These are phyloP conservation scores for Aspergillus pseudoglaucus DNA, from an alignment of 2,329 filamentous ascomycete genomes.

Conservation along the genomic window DNA sequence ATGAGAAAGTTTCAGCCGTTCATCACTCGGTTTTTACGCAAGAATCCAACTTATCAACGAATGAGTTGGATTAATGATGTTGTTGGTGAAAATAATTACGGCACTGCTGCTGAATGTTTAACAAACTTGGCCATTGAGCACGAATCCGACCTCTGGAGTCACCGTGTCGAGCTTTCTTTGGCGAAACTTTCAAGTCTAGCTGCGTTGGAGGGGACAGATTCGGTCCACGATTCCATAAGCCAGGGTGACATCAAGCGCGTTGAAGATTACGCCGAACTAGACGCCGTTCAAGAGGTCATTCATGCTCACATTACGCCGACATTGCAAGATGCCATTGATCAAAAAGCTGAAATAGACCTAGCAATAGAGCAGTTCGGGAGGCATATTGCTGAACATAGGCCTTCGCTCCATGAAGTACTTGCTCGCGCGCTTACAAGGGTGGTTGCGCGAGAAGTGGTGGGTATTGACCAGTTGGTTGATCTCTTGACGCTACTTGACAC, in stretches of 20 bases:
- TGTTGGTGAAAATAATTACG: slow-evolving; percentile 65
- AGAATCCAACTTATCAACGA: slow-evolving; percentile 63
- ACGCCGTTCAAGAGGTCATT: slow-evolving; percentile 72
- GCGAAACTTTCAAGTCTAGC: slow-evolving; percentile 75
- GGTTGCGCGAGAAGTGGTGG: slow-evolving; percentile 63
- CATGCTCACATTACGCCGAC: slow-evolving; percentile 64
- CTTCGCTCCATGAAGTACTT: slow-evolving; percentile 64
- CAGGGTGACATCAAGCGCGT: slow-evolving; percentile 47
- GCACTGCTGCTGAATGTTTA: slow-evolving; percentile 65
- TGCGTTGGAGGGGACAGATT: slow-evolving; percentile 38
- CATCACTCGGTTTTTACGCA: slow-evolving; percentile 72
- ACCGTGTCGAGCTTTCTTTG: slow-evolving; percentile 85
- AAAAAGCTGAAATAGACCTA: slow-evolving; percentile 68
- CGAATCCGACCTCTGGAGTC: slow-evolving; percentile 81
- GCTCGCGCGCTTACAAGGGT: slow-evolving; percentile 64
- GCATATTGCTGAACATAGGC: slow-evolving; percentile 50
- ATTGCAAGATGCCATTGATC: slow-evolving; percentile 68
- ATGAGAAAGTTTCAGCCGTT: slow-evolving; percentile 64
- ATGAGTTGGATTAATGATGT: slow-evolving; percentile 96
- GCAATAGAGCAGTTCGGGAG: slow-evolving; percentile 62
- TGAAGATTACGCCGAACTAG: slow-evolving; percentile 59
- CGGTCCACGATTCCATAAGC: slow-evolving; percentile 28
- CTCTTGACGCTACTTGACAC: slow-evolving; percentile 70
- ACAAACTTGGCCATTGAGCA: slow-evolving; percentile 61
- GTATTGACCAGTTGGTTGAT: slow-evolving; percentile 49